Evolutionary conservation across 2,329 filamentous ascomycete species (phyloP), one percentile per base, ranked within the genome.

Genomic region (Penicillium sumatraense): DNA sequence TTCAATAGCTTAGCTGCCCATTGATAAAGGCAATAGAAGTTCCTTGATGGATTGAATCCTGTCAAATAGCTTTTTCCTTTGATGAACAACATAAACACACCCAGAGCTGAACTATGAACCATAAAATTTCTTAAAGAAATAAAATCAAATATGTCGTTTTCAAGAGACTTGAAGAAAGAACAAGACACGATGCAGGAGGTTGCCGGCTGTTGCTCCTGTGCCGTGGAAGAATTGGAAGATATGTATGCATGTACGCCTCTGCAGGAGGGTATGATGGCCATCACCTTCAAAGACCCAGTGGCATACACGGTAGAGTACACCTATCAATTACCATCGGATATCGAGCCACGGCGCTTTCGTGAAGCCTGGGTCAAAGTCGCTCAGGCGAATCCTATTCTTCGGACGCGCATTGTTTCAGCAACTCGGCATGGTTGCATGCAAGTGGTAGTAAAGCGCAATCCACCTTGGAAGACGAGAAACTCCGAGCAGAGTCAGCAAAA

Each of bases 271-370:
- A 65, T 77, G 5, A 50, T 77, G 35, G 71, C 74, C 1, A 63
- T 77, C 24, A 73, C 72, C 0, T 65, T 67, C 33, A 71, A 69
- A 56, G 62, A 72, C 38, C 61, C 66, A 10, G 70, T 68, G 10
- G 70, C 73, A 4, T 78, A 78, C 45, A 66, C 75, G 21, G 72
- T 71, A 6, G 72, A 75, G 44, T 69, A 71, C 33, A 55, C 74
- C 5, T 59, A 72, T n/a, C 53, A 58, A 2, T 60, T 78, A 2
- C 60, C 66, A 26, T 8, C 44, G 60, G 3, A 48, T 72, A 5
- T 66, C 72, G 40, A 40, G 72, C 6, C 56, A 46, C 18, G 40
- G 23, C 29, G 71, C 74, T 63, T 73, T 14, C 9, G 68, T 46
- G 53, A 61, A 10, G 70, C 75, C 1, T 78, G 74, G 73, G 31